These are phyloP conservation scores for Penicillium nordicum DNA, from an alignment of 2,329 filamentous ascomycete genomes.

Conservation along the genomic window DNA sequence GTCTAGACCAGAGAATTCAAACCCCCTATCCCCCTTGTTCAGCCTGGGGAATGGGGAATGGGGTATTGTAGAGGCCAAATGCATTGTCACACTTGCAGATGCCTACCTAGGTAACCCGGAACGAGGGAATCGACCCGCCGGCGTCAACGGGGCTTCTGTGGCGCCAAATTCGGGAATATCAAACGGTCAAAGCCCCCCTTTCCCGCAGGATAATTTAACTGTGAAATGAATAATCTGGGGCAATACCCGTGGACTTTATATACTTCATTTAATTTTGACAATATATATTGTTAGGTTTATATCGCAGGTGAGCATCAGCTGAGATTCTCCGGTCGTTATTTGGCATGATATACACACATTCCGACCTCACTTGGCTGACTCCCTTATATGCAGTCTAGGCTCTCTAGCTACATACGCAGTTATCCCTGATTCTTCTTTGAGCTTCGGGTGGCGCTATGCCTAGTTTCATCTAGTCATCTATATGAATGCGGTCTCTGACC, in stretches of 20 bases:
- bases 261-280: neutral
- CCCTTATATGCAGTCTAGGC: neutral
- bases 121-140: conserved; percentile 10
- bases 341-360: neutral
- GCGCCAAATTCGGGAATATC: conserved; percentile 2
- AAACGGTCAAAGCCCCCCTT: neutral
- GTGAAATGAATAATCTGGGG: neutral
- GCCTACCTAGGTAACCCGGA: neutral
- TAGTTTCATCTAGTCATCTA: neutral
- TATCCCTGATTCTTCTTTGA: neutral
- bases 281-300: neutral
- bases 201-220: neutral
- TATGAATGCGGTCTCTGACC: neutral
- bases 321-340: neutral
- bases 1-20: conserved; percentile 4
- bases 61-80: neutral
- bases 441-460: neutral
- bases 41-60: conserved; percentile 1
- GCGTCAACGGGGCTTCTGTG: conserved; percentile 9
- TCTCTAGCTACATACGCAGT: neutral
- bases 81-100: neutral
- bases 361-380: neutral
- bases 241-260: too few species aligned
- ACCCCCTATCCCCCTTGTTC: neutral
- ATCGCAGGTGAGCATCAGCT: neutral